Evolutionary conservation across 352 stramenopile genomes (phyloP).

Genomic region (Thraustotheca clavata): DNA sequence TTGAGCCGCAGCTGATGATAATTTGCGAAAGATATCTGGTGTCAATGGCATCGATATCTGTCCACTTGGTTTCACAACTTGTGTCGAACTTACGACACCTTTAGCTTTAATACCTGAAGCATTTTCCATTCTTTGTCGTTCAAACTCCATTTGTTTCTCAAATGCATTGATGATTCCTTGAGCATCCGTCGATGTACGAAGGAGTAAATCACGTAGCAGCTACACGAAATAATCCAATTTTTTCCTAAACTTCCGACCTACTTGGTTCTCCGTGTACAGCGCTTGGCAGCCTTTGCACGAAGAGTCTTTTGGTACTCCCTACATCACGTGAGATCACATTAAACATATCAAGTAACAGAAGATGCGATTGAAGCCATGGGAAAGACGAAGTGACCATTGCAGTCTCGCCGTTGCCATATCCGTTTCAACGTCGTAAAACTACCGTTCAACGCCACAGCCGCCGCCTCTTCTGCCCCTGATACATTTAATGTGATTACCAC

Average conservation of each 20-base stretch:
- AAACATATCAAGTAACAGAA: too few species aligned
- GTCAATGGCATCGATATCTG: constrained; percentile 8
- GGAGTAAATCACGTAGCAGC: constrained; percentile 11
- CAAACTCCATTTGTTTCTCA: constrained; percentile 18
- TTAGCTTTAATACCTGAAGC: constrained; percentile 13
- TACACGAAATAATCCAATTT: neutral
- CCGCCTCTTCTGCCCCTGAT: neutral
- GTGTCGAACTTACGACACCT: neutral
- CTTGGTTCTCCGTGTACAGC: constrained; percentile 18
- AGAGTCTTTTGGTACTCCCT: too few species aligned
- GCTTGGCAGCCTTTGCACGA: constrained; percentile 14
- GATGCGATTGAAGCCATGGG: too few species aligned
- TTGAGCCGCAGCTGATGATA: constrained; percentile 8
- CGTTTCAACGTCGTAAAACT: too few species aligned
- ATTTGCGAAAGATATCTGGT: constrained; percentile 18
- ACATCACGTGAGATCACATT: too few species aligned
- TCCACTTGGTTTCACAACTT: neutral
- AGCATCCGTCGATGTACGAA: constrained; percentile 15
- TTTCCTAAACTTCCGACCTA: neutral
- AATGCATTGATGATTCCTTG: constrained; percentile 18
- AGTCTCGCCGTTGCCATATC: too few species aligned
- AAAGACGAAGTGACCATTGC: too few species aligned
- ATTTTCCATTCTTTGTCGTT: constrained; percentile 6
- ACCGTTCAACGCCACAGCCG: neutral
- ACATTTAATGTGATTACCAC: too few species aligned